phyloP scores from a whole-genome alignment of 208 protist genomes.

The Trypanosoma grayi region DNA sequence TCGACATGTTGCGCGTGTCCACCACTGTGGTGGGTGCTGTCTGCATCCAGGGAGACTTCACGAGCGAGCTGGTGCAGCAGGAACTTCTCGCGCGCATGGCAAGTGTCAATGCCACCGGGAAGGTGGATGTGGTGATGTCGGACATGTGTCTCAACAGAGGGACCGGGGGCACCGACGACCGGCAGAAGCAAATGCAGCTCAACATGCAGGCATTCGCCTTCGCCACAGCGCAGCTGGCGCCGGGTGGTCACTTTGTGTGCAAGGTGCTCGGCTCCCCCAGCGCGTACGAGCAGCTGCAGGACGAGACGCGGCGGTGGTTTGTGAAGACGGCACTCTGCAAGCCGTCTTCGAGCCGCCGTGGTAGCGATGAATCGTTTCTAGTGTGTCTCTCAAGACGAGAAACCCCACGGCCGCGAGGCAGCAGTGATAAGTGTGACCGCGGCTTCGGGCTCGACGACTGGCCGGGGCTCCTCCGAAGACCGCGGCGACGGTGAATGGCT shows the following conservation, averaged over 20 bases:
- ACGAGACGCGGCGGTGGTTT: conserved; percentile 36
- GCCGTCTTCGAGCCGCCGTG: conserved; percentile 58
- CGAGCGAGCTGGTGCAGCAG: conserved; percentile 30
- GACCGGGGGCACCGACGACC: conserved; percentile 50
- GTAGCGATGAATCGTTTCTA: conserved; percentile 76
- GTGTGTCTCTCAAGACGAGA: conserved; percentile 42
- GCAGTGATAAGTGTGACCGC: conserved; percentile 14
- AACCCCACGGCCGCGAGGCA: conserved; percentile 17
- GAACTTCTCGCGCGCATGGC: conserved; percentile 27
- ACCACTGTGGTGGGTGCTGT: conserved; percentile 52
- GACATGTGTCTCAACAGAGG: conserved; percentile 86
- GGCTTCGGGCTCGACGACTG: conserved; percentile 69
- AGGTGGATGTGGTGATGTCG: conserved; percentile 71
- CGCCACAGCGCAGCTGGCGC: conserved; percentile 41
- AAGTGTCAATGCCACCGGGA: conserved; percentile 12
- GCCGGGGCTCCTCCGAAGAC: conserved; percentile 45
- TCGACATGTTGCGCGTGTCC: conserved; percentile 61
- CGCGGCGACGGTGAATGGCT: background rate
- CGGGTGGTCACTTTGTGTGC: conserved; percentile 75
- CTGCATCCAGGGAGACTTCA: conserved; percentile 81
- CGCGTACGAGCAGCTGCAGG: conserved; percentile 50
- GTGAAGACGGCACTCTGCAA: conserved; percentile 48
- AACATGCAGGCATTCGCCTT: conserved; percentile 51
- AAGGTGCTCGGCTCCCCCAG: conserved; percentile 66
- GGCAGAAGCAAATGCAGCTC: conserved; percentile 60